A percentile compares a stretch with the other conserved stretches of the same genome.
Conservation (phyloP, 2,329 filamentous ascomycete species). For the Podosphaera fusca region DNA sequence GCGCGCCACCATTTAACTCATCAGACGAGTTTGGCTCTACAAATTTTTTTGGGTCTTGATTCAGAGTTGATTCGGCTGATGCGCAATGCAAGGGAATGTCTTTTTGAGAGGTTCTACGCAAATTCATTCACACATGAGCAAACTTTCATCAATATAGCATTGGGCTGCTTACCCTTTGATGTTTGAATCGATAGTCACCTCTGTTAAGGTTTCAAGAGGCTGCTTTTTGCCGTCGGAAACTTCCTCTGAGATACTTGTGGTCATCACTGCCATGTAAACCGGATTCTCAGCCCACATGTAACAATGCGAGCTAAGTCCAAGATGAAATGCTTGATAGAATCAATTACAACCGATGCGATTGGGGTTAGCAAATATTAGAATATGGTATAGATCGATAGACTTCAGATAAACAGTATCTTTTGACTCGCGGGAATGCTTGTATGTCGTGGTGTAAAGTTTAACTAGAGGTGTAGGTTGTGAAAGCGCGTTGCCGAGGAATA, state of each 20-base stretch:
- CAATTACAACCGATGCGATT: not conserved
- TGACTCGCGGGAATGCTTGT: not conserved
- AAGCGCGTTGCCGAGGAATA: no score
- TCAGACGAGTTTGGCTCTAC: conserved; percentile 4
- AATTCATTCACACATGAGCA: conserved; percentile 16
- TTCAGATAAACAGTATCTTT: not conserved
- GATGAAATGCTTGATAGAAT: not conserved
- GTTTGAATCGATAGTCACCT: conserved; percentile 28
- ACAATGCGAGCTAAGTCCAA: not conserved
- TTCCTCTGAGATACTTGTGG: conserved; percentile 20
- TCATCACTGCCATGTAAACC: conserved; percentile 27
- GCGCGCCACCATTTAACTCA: conserved; percentile 9
- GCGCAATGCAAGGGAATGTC: conserved; percentile 13
- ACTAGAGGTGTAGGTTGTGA: no score
- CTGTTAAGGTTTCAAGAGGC: conserved; percentile 22
- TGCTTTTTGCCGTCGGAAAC: conserved; percentile 25
- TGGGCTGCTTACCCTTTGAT: conserved; percentile 34
- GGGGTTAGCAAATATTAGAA: not conserved
- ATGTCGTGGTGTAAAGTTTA: no score
- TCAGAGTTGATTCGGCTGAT: conserved; percentile 6
- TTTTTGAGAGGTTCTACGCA: conserved; percentile 13
- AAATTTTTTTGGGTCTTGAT: conserved; percentile 2
- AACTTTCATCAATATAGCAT: conserved; percentile 3
- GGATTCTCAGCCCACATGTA: not conserved
- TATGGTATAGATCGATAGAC: not conserved